These are phyloP conservation scores for Piper betle DNA, from an alignment of 164 flowering plant species.

Conservation along the genomic window DNA sequence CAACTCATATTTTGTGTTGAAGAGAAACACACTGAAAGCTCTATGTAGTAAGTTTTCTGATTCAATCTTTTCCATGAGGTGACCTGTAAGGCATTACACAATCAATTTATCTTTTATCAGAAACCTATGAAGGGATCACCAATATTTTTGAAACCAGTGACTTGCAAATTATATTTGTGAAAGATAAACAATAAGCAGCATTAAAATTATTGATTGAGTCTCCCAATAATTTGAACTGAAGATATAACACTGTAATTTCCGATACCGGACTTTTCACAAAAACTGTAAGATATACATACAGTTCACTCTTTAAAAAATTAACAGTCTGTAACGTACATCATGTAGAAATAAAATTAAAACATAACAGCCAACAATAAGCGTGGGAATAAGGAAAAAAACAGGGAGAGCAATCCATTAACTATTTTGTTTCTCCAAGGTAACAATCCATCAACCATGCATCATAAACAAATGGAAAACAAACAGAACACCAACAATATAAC, in stretches of 20 bases:
- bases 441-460: background rate
- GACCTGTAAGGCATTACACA: conserved; percentile 39
- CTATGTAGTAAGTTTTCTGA: conserved; percentile 69
- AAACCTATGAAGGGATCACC: background rate
- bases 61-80: conserved; percentile 86
- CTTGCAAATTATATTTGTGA: background rate
- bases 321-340: too few species aligned
- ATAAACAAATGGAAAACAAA: background rate
- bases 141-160: background rate
- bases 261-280: too few species aligned
- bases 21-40: conserved; percentile 92
- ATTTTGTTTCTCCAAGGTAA: too few species aligned
- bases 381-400: background rate
- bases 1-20: conserved; percentile 82
- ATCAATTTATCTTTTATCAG: background rate
- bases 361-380: background rate
- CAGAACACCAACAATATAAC: background rate
- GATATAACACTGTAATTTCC: too few species aligned
- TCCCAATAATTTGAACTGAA: too few species aligned
- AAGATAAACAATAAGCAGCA: background rate
- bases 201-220: too few species aligned
- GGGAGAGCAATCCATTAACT: background rate
- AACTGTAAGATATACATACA: too few species aligned
- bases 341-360: background rate
- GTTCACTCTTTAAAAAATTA: too few species aligned